Base-by-base conservation (phyloP, 1,284 basidiomycete genomes). In the Trametes hirsuta region DNA sequence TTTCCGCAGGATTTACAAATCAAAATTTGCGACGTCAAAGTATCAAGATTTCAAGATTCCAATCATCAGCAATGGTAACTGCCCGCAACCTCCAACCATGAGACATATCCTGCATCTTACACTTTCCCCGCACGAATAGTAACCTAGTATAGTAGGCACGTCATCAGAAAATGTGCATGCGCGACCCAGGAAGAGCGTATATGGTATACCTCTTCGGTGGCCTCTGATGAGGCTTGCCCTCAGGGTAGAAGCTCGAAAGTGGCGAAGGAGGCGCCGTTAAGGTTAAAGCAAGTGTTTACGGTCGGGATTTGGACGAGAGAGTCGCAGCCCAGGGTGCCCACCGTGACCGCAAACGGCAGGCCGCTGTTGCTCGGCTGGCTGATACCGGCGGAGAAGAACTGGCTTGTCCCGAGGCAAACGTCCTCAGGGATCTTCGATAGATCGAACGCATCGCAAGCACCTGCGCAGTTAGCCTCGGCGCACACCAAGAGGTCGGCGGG, bases 401-500 rank as follows among this genome's bases (percentile, higher is more conserved):
- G n/a, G 25, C 2, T 6, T 5, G 25, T 35, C 40, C 6, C n/a
- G 34, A 44, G 44, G 51, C 51, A 53, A 1, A 14, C 21, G 25
- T 40, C 18, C 12, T 50, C 37, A 8, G 21, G 18, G 22, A 4
- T 24, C 34, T 22, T 8, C 6, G 15, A 48, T 39, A 46, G 8
- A 30, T 35, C 35, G 59, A 56, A 51, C 21, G 6, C 30, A 8
- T 24, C 2, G 54, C 57, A 58, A 22, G 30, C 30, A 0, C 22
- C 18, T 22, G 8, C 46, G 50, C 57, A 58, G 39, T 22, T 41
- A 2, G 25, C 11, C 4, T 4, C 18, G 12, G 50, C 1, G 47
- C 57, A 58, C 36, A 58, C 37, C 10, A 53, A 40, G 42, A 58
- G 45, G 35, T 35, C 11, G 11, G 57, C 50, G 51, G 57, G 57